phyloP scores from a whole-genome alignment of 108 stramenopile genomes.

The Skeletonema costatum region DNA sequence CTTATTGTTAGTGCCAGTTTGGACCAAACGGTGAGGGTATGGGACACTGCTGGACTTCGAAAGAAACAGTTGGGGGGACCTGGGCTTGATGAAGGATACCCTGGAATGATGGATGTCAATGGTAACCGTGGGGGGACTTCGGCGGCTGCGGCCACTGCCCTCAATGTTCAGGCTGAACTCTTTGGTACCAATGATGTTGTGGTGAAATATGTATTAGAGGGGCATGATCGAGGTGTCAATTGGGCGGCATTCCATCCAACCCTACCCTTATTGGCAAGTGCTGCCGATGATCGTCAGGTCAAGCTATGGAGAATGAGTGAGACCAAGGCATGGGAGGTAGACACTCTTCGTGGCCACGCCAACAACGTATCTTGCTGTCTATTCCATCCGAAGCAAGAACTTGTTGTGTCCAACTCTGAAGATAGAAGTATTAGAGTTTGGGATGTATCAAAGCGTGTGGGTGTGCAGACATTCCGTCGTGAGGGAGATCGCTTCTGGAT shows the following conservation, averaged over 20 bases:
- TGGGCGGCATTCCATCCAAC: slow-evolving; percentile 99
- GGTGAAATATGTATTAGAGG: slow-evolving; percentile 98
- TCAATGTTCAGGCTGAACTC: slow-evolving; percentile 96
- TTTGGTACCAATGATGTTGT: slow-evolving; percentile 99
- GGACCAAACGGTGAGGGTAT: slow-evolving; percentile 99
- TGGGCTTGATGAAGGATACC: slow-evolving; percentile 42
- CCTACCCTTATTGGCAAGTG: slow-evolving; percentile 94
- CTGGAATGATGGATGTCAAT: slow-evolving; percentile 46
- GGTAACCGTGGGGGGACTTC: slow-evolving; percentile 27
- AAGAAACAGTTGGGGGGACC: slow-evolving; percentile 89
- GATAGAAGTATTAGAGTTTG: slow-evolving; percentile 98
- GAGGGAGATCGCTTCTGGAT: slow-evolving; percentile 99
- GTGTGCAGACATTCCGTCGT: slow-evolving; percentile 98
- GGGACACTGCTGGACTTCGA: slow-evolving; percentile 98
- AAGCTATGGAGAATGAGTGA: slow-evolving; percentile 99
- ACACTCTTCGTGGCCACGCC: slow-evolving; percentile 98
- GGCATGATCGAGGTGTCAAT: slow-evolving; percentile 99
- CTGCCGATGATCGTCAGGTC: slow-evolving; percentile 99
- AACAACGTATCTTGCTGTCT: slow-evolving; percentile 99
- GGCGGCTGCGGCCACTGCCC: slow-evolving; percentile 61
- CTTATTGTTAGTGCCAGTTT: slow-evolving; percentile 97
- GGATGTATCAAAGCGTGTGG: slow-evolving; percentile 97
- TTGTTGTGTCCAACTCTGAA: slow-evolving; percentile 97
- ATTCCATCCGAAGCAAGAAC: slow-evolving; percentile 98
- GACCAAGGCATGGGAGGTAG: slow-evolving; percentile 99